Percentiles rank a stretch among this genome's conserved stretches.
These are phyloP conservation scores for Cryptomeria japonica DNA, from an alignment of 75 land plant genomes.

Conservation along the genomic window DNA sequence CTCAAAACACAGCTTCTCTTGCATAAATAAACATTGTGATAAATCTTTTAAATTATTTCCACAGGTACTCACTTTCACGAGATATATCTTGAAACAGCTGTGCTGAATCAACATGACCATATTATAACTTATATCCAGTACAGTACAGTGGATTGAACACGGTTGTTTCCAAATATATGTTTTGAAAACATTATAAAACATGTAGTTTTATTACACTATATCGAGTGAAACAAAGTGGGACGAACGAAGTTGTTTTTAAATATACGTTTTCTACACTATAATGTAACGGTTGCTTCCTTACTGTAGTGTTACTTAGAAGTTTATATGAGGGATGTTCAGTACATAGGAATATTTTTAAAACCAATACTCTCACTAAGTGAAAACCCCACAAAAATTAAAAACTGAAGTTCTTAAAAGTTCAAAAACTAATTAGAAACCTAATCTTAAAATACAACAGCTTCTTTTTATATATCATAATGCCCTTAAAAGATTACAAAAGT, in stretches of 20 bases:
- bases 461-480: background rate
- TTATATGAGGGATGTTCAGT: no score
- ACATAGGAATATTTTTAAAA: background rate
- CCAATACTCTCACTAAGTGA: background rate
- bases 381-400: background rate
- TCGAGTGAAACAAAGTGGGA: no score
- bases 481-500: background rate
- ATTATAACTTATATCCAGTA: background rate
- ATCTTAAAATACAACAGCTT: background rate
- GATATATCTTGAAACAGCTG: background rate
- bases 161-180: background rate
- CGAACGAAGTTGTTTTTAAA: no score
- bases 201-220: no score
- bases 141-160: background rate
- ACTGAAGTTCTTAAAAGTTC: background rate
- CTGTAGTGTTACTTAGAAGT: no score
- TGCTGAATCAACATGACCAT: background rate
- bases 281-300: no score
- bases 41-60: background rate
- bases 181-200: background rate
- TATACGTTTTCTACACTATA: no score
- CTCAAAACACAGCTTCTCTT: background rate
- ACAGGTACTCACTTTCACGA: background rate
- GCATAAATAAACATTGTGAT: background rate
- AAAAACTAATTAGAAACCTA: background rate